Evolutionary conservation across 202 grass and related monocot genomes (phyloP).

Genomic region (Zizania palustris): DNA sequence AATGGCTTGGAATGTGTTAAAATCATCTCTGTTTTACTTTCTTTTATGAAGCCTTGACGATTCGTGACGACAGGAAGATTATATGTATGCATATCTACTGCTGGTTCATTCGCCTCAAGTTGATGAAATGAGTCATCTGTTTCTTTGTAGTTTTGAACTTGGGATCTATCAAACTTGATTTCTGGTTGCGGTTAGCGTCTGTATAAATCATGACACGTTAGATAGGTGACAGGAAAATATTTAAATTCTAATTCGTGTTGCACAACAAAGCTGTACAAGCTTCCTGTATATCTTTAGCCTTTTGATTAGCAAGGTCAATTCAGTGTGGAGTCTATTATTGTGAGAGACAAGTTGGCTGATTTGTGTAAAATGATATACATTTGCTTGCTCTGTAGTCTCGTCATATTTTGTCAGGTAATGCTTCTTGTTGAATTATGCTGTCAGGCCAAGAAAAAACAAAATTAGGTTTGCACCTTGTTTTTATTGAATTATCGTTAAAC

Average conservation of each 20-base stretch:
- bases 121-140: neutral
- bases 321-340: neutral
- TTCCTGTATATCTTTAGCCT: slow-evolving; percentile 5
- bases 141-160: neutral
- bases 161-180: neutral
- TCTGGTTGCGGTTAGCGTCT: neutral
- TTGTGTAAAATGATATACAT: neutral
- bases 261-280: slow-evolving; percentile 6
- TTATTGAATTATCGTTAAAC: too few species aligned
- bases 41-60: neutral
- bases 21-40: neutral
- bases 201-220: slow-evolving; percentile 10
- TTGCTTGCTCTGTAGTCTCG: neutral
- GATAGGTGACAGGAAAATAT: neutral
- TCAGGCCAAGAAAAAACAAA: too few species aligned
- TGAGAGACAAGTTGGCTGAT: neutral
- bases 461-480: too few species aligned
- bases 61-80: neutral
- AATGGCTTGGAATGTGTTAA: neutral
- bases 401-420: neutral
- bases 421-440: neutral
- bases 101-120: neutral
- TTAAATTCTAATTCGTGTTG: neutral
- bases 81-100: neutral
- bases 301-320: neutral